Evolutionary conservation across 805 yeast species (phyloP).

Genomic region (Candida pini): DNA sequence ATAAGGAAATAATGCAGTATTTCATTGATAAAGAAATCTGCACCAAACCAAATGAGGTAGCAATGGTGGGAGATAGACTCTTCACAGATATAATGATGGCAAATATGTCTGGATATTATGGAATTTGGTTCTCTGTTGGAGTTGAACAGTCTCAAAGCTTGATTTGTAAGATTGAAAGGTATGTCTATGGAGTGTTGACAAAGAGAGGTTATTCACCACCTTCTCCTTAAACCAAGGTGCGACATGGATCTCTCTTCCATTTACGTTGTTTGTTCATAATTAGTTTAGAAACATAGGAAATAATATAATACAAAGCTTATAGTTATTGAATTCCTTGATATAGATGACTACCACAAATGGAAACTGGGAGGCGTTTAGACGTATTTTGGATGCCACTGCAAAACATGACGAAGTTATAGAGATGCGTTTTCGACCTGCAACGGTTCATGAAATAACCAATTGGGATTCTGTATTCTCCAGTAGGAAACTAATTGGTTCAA

Average conservation of each 20-base stretch:
- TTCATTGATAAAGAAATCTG: constrained; percentile 45
- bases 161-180: constrained; percentile 51
- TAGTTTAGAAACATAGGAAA: background rate
- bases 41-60: constrained; percentile 55
- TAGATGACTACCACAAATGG: background rate
- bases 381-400: constrained; percentile 1
- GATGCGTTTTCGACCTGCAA: constrained; percentile 7
- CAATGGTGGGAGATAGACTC: constrained; percentile 84
- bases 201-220: constrained; percentile 3
- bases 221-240: background rate
- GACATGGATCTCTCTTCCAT: background rate
- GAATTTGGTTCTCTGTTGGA: constrained; percentile 81
- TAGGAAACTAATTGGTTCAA: constrained; percentile 13
- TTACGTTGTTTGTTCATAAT: background rate
- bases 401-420: background rate
- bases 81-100: constrained; percentile 94
- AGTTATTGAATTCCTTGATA: too few relatives aligned
- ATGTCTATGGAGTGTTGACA: constrained; percentile 11
- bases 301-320: too few relatives aligned
- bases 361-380: constrained; percentile 1
- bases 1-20: constrained; percentile 57
- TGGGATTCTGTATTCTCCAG: constrained; percentile 24
- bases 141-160: constrained; percentile 49
- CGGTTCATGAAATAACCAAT: constrained; percentile 17
- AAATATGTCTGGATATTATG: constrained; percentile 82